Evolutionary conservation across 495 filamentous ascomycete genomes (phyloP), one percentile per base, ranked within the genome.

Genomic region (Xylaria nigripes): DNA sequence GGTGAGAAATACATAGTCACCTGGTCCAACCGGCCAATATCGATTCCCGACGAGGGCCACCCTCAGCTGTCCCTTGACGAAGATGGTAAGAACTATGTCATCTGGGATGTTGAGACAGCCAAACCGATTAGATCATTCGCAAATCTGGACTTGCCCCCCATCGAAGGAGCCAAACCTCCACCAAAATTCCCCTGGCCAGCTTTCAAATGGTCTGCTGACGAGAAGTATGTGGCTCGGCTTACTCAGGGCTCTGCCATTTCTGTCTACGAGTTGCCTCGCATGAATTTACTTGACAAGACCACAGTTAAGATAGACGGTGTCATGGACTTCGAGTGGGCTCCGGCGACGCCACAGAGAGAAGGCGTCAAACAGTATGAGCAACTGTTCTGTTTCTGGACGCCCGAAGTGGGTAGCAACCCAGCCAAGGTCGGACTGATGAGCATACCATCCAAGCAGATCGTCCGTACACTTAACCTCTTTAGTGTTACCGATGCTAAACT

Each of bases 161-260:
- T 76, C 54, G 34, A 54, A 60, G 42, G 58, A 55, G 12, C 60
- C 61, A 41, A 89, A 86, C 61, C 82, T 58, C 85, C 83, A 10
- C 86, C 88, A 72, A 96, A 96, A 78, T 83, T 94, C 49, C 87
- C 91, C 60, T 98, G 93, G 93, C 93, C 93, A 22, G 90, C 92
- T 12, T 98, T 98, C 81, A 98, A 98, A 72, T 98, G 93, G 93
- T 96, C 92, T 43, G 75, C 93, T 4, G 93, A 98, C 64, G 89
- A 95, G 75, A 91, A 91, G 68, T 98, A 96, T 69, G 90, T 96
- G 43, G 93, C 93, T 3, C 81, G 93, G 42, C 84, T 97, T 74
- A 87, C 84, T 50, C 92, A 89, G 51, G 86, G 85, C 54, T 81
- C 90, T 57, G 87, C 88, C 24, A 89, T 98, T 65, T 94, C 90